phyloP scores from a whole-genome alignment of 805 yeast genomes.

The Myxozyma sirexii region DNA sequence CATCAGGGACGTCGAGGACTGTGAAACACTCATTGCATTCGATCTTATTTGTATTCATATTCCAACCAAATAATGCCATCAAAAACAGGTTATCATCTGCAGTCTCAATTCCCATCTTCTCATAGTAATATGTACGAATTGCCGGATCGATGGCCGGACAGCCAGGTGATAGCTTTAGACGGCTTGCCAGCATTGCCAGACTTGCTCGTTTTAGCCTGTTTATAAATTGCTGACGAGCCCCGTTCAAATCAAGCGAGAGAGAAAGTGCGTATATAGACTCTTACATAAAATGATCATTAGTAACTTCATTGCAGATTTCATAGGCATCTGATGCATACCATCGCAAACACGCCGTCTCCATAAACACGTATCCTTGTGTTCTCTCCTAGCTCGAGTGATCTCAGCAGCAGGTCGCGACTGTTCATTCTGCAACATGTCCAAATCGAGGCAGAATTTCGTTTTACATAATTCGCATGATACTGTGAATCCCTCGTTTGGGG shows the following conservation, averaged over 20 bases:
- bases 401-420: neutral
- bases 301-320: neutral
- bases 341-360: constrained; percentile 30
- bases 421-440: neutral
- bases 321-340: constrained; percentile 2
- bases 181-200: neutral
- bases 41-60: neutral
- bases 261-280: constrained; percentile 13
- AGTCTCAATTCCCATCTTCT: neutral
- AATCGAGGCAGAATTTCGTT: neutral
- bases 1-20: neutral
- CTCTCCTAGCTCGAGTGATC: constrained; percentile 11
- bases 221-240: neutral
- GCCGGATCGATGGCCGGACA: neutral
- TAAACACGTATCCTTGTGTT: constrained; percentile 15
- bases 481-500: neutral
- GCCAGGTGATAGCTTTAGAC: neutral
- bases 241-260: constrained; percentile 1
- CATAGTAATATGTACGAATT: neutral
- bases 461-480: constrained; percentile 18
- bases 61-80: neutral
- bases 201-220: neutral
- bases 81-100: neutral
- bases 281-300: neutral
- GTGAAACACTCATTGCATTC: constrained; percentile 9